phyloP scores from a whole-genome alignment of 1,284 basidiomycete species.

The Cutaneotrichosporon sp. region DNA sequence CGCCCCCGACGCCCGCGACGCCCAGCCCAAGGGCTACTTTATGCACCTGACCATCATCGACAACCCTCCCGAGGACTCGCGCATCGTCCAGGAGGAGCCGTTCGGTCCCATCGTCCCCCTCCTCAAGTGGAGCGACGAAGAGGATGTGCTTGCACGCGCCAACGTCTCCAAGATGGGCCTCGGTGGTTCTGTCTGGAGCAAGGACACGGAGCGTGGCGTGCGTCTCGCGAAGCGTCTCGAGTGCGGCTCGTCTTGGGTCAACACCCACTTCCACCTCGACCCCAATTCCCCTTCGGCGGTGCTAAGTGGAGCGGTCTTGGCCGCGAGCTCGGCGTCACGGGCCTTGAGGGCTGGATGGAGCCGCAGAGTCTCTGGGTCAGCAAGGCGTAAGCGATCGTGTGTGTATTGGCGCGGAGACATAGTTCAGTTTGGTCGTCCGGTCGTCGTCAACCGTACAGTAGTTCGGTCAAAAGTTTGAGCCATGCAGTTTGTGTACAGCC shows the following conservation, averaged over 20 bases:
- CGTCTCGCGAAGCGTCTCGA: slow-evolving; percentile 91
- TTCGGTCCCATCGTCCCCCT: slow-evolving; percentile 71
- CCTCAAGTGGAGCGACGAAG: slow-evolving; percentile 84
- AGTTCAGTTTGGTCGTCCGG: no score
- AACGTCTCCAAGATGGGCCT: slow-evolving; percentile 69
- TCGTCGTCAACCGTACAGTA: neutral
- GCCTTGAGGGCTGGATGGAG: slow-evolving; percentile 21
- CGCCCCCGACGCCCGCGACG: slow-evolving; percentile 45
- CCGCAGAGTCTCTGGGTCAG: slow-evolving; percentile 19
- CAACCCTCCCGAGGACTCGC: slow-evolving; percentile 68
- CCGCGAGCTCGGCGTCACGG: slow-evolving; percentile 36
- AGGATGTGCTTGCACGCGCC: slow-evolving; percentile 81
- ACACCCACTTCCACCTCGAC: slow-evolving; percentile 62
- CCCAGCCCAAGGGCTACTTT: slow-evolving; percentile 61
- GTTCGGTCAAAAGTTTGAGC: neutral
- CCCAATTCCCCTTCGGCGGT: slow-evolving; percentile 82
- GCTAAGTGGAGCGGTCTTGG: slow-evolving; percentile 52
- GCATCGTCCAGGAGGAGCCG: slow-evolving; percentile 73
- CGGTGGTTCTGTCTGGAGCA: slow-evolving; percentile 68
- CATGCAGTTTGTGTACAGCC: neutral
- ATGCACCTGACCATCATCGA: slow-evolving; percentile 85
- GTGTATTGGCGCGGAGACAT: no score
- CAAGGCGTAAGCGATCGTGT: neutral
- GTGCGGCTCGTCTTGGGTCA: slow-evolving; percentile 74
- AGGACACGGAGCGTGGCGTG: slow-evolving; percentile 86